Evolutionary conservation across 495 filamentous ascomycete genomes (phyloP).

Genomic region (Trypethelium eluteriae): DNA sequence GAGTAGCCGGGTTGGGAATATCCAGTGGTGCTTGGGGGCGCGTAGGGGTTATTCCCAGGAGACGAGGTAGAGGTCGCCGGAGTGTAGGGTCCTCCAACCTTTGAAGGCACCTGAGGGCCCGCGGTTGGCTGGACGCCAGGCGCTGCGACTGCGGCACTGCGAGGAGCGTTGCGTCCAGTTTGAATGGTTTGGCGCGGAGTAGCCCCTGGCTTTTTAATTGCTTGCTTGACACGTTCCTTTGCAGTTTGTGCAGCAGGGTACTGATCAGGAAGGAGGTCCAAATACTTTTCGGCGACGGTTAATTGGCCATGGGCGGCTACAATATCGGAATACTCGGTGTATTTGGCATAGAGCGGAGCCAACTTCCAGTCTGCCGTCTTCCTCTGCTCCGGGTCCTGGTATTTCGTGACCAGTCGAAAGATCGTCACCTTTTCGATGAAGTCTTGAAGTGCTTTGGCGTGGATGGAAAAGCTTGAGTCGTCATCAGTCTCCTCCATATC

Average conservation of each 20-base stretch:
- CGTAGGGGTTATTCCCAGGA: conserved; percentile 22
- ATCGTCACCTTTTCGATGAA: conserved; percentile 98
- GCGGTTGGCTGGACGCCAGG: neutral
- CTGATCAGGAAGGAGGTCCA: conserved; percentile 75
- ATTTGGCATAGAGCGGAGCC: conserved; percentile 80
- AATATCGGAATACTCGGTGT: conserved; percentile 93
- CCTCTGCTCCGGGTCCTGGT: conserved; percentile 66
- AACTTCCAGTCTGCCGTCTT: conserved; percentile 81
- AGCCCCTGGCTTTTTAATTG: conserved; percentile 59
- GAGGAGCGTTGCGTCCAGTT: conserved; percentile 22
- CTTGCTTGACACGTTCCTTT: conserved; percentile 75
- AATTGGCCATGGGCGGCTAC: conserved; percentile 84
- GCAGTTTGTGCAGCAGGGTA: conserved; percentile 87
- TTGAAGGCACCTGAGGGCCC: neutral
- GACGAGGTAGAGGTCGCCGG: conserved; percentile 18
- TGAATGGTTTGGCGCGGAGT: conserved; percentile 15
- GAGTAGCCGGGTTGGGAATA: neutral
- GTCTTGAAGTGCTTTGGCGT: conserved; percentile 77
- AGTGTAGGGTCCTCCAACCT: conserved; percentile 12
- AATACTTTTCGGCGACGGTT: conserved; percentile 78
- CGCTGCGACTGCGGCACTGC: conserved; percentile 9
- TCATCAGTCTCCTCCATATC: conserved; percentile 57
- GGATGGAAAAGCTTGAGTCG: conserved; percentile 82
- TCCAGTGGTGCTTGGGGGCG: conserved; percentile 20
- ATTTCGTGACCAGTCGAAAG: conserved; percentile 90